Evolutionary conservation across 148 eudicot species (phyloP), one percentile per base, ranked within the genome.

Genomic region (Linanthus parryae): DNA sequence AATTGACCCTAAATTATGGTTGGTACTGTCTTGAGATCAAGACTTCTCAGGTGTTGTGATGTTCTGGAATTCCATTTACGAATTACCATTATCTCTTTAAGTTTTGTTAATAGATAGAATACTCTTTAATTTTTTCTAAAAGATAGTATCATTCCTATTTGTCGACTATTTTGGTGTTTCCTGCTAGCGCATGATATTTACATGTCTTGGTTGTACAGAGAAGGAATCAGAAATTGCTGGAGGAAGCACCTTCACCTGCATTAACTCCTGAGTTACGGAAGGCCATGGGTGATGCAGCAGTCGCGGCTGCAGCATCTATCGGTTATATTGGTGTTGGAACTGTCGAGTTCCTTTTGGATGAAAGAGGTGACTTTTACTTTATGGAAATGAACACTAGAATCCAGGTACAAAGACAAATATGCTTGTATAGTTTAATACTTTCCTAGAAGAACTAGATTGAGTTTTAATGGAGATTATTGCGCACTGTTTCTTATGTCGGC

Each of bases 201-300:
- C n/a, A n/a, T 62, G 54, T 40, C 40, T 49, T 50, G n/a, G n/a
- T n/a, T n/a, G 12, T 72, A 52, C 94, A 86, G 98, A 83, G 98
- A 71, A 78, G 98, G 73, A 91, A 91, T 74, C 98, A 91, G 77
- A 91, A 91, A 71, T 70, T 86, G 56, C 86, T 91, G 62, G 95
- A 91, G 68, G 95, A 87, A 73, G 90, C 95, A 56, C 95, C 94
- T 15, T 91, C 98, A 53, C 96, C 98, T 68, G 98, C 98, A 61
- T 75, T 91, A 58, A 87, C 94, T 33, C 74, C 81, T 19, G 98
- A 83, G 67, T 57, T 91, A 63, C 70, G 98, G 63, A 87, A 84
- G 68, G 95, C 98, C 63, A 87, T 91, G 98, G 98, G 98, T 76
- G 98, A 91, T 79, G 96, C 98, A 69, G 98, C 98, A 47, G 94